Conservation (phyloP, 148 eudicot species). For the Chenopodium suecicum region DNA sequence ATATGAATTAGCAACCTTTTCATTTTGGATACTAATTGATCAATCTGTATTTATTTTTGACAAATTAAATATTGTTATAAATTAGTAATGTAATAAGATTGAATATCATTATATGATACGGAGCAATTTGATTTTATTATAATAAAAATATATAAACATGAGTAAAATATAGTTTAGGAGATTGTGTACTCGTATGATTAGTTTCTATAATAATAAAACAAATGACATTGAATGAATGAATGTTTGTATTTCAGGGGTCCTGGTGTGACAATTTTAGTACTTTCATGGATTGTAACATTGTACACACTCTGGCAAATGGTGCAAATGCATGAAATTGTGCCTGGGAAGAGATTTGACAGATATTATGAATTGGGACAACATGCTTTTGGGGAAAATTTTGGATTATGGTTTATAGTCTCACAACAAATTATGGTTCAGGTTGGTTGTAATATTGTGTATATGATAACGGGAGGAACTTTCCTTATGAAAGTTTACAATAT, state of each 20-base stretch:
- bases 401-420: background rate
- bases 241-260: constrained; percentile 40
- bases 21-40: too few species aligned
- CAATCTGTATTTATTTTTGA: too few species aligned
- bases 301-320: constrained; percentile 67
- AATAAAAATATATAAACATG: too few species aligned
- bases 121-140: too few species aligned
- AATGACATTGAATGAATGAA: too few species aligned
- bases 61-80: too few species aligned
- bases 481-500: background rate
- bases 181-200: too few species aligned
- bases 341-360: constrained; percentile 30
- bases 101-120: too few species aligned
- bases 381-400: background rate
- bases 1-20: too few species aligned
- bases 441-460: background rate
- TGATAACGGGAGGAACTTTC: background rate
- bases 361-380: background rate
- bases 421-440: background rate
- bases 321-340: constrained; percentile 59
- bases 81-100: too few species aligned
- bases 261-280: constrained; percentile 39
- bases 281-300: constrained; percentile 55
- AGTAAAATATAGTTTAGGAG: too few species aligned
- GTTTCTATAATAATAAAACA: too few species aligned